A percentile compares a stretch with the other conserved stretches of the same genome.
These are phyloP conservation scores for Daldinia sp. DNA, from an alignment of 2,329 filamentous ascomycete species.

Conservation along the genomic window DNA sequence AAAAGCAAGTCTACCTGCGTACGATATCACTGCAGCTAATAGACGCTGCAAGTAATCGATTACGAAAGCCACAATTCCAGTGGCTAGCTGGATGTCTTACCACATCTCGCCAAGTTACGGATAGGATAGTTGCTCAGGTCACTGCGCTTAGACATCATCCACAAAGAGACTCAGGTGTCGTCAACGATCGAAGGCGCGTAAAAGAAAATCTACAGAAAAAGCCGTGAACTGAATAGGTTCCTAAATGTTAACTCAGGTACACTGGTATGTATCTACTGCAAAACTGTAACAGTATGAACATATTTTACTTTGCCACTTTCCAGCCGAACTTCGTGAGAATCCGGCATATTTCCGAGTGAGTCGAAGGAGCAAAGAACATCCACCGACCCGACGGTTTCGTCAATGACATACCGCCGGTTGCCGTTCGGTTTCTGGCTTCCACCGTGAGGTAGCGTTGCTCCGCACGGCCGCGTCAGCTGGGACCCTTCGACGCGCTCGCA, in stretches of 20 bases:
- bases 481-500: conserved; percentile 55
- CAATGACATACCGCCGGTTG: conserved; percentile 54
- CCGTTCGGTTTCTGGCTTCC: conserved; percentile 51
- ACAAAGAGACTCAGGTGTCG: not conserved
- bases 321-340: conserved; percentile 53
- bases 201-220: too few relatives aligned
- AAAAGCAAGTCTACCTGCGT: too few relatives aligned
- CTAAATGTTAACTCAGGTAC: too few relatives aligned
- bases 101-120: not conserved
- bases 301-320: conserved; percentile 54
- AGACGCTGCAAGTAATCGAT: not conserved
- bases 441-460: conserved; percentile 48
- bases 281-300: conserved; percentile 55
- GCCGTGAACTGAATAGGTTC: too few relatives aligned
- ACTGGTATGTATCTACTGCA: conserved; percentile 13
- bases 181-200: not conserved
- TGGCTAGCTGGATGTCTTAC: not conserved
- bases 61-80: not conserved
- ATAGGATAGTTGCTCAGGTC: not conserved
- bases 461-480: conserved; percentile 51
- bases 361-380: conserved; percentile 54
- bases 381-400: conserved; percentile 53
- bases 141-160: not conserved
- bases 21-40: not conserved
- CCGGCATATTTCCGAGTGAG: conserved; percentile 50